phyloP scores from a whole-genome alignment of 2,329 filamentous ascomycete species.

The Zasmidium angulare region DNA sequence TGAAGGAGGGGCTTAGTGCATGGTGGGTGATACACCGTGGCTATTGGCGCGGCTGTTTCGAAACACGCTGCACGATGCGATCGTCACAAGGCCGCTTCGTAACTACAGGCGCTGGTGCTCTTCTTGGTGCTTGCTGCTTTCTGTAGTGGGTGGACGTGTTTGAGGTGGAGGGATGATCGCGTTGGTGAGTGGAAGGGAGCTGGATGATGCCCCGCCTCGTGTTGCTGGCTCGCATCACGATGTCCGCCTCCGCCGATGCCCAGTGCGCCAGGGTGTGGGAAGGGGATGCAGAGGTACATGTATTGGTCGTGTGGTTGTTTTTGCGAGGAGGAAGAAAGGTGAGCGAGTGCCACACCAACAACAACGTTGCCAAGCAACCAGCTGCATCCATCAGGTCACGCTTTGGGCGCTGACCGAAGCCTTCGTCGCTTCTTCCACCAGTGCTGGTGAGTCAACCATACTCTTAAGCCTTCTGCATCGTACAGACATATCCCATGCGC shows the following conservation, averaged over 20 bases:
- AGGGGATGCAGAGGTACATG: too few species aligned
- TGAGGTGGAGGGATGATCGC: neutral
- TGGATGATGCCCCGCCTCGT: neutral
- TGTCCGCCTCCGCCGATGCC: neutral
- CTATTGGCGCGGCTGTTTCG: neutral
- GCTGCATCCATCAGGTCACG: neutral
- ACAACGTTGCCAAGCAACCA: neutral
- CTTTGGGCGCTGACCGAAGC: too few species aligned
- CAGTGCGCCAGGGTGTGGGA: too few species aligned
- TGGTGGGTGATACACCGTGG: neutral
- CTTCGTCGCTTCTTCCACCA: too few species aligned
- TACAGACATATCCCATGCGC: too few species aligned
- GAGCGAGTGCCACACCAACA: neutral
- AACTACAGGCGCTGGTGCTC: neutral
- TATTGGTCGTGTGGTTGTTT: neutral
- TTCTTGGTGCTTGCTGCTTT: too few species aligned
- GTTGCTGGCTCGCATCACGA: too few species aligned
- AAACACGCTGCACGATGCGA: neutral
- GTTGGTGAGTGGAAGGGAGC: neutral
- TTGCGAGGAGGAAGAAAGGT: neutral
- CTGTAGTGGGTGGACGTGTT: too few species aligned
- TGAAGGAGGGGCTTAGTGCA: neutral
- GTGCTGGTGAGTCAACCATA: neutral
- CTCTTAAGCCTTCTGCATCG: too few species aligned
- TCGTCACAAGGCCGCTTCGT: neutral